A percentile compares a stretch with the other conserved stretches of the same genome.
phyloP scores from a whole-genome alignment of 768 basidiomycete genomes.

The Gyrodon lividus region DNA sequence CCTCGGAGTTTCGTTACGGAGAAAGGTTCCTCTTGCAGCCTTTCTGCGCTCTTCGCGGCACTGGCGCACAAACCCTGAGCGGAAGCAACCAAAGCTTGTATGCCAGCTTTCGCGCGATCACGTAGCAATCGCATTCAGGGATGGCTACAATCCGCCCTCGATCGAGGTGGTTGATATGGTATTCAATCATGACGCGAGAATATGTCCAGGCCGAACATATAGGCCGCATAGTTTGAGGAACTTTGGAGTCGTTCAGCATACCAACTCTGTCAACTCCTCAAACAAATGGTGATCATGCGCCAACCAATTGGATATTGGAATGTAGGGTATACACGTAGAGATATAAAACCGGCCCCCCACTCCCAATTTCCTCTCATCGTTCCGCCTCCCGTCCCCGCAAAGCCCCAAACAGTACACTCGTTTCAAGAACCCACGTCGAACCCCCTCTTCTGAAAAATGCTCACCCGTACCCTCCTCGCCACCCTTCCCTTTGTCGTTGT shows the following conservation, averaged over 20 bases:
- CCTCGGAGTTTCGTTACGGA: too few relatives aligned
- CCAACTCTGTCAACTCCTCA: background rate
- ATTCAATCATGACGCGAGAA: too few relatives aligned
- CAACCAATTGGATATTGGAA: conserved; percentile 7
- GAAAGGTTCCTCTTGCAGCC: too few relatives aligned
- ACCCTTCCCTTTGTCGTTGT: conserved; percentile 18
- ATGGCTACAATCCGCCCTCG: too few relatives aligned
- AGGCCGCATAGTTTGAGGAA: background rate
- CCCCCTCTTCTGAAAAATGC: conserved; percentile 11
- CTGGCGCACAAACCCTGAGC: too few relatives aligned
- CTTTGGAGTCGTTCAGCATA: conserved; percentile 1
- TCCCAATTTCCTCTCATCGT: conserved; percentile 7
- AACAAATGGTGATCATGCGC: background rate
- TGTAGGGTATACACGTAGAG: background rate
- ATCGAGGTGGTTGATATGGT: too few relatives aligned
- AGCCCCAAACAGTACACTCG: conserved; percentile 22
- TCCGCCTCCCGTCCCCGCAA: conserved; percentile 5
- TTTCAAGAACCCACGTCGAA: conserved; percentile 14
- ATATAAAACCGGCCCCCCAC: conserved; percentile 19
- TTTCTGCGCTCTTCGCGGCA: too few relatives aligned
- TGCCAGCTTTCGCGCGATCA: too few relatives aligned
- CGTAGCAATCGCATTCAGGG: too few relatives aligned
- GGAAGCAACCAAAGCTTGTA: too few relatives aligned
- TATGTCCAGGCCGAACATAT: too few relatives aligned
- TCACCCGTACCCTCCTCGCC: conserved; percentile 10